Evolutionary conservation across 108 stramenopile species (phyloP), one percentile per base, ranked within the genome.

Genomic region (Nitzschia putrida): DNA sequence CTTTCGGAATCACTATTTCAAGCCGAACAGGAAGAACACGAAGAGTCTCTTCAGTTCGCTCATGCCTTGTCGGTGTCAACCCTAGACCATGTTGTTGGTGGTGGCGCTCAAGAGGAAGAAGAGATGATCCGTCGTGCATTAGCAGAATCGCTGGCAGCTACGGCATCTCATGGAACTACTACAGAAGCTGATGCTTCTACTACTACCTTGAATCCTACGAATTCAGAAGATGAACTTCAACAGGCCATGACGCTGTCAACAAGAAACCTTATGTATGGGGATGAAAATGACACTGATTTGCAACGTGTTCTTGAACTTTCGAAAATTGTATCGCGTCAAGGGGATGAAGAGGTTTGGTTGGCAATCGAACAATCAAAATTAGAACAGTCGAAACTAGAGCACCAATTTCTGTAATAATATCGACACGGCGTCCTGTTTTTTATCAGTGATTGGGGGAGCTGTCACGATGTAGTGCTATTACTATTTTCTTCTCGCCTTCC

Each of bases 1-100:
- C 21, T 77, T 43, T 69, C 64, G 7, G 54, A 55, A 54, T 77
- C 76, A 12, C 26, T 43, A 21, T 44, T 69, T n/a, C 57, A 77
- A 57, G 20, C 42, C 24, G 45, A 65, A 24, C 21, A 71, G 22
- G 59, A 71, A 25, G 42, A 68, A 8, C 39, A 56, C 55, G 54
- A 55, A 21, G 67, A 57, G 11, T 8, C 58, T n/a, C 16, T 26
- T 26, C 58, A 26, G 20, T 40, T 40, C 3, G n/a, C 16, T 3
- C 12, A 40, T 38, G 58, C 58, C 38, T 18, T 60, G 58, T 37
- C 58, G 7, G 1, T 60, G 20, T 64, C 64, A 16, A 64, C 38
- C 13, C 47, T 4, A 5, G 47, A 49, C 14, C 18, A 49, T 49
- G 47, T 49, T 18, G 18, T 49, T 18, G 47, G n/a, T 16, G 11